Evolutionary conservation across 106 monocot species (phyloP).

Genomic region (Apostasia shenzhenica): DNA sequence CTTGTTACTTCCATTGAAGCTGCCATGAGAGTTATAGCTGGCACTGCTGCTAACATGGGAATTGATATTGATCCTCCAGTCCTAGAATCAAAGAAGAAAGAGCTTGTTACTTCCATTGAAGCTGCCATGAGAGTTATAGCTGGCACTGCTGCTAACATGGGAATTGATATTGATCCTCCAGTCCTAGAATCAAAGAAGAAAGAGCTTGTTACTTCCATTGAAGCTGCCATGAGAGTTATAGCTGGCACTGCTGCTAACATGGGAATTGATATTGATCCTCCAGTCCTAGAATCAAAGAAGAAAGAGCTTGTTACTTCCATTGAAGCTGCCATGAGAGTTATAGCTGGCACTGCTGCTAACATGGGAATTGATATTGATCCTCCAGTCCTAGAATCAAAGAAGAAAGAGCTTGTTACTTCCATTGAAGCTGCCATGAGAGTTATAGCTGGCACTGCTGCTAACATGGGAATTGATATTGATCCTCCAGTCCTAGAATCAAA

Average conservation of each 20-base stretch:
- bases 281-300: constrained; percentile 69
- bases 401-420: constrained; percentile 61
- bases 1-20: constrained; percentile 64
- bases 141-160: constrained; percentile 98
- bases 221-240: constrained; percentile 91
- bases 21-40: constrained; percentile 94
- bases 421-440: constrained; percentile 93
- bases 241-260: constrained; percentile 97
- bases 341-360: constrained; percentile 95
- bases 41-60: constrained; percentile 97
- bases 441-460: constrained; percentile 94
- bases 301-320: constrained; percentile 64
- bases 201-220: constrained; percentile 48
- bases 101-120: constrained; percentile 53
- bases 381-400: constrained; percentile 68
- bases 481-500: constrained; percentile 79
- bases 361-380: constrained; percentile 98
- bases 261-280: constrained; percentile 95
- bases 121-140: constrained; percentile 94
- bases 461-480: constrained; percentile 94
- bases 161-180: constrained; percentile 89
- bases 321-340: constrained; percentile 90
- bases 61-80: constrained; percentile 89
- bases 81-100: constrained; percentile 76
- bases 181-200: constrained; percentile 77